A percentile compares a stretch with the other conserved stretches of the same genome.
Evolutionary conservation across 1,284 basidiomycete species (phyloP).

Genomic region (Apiotrichum akiyoshidainum): DNA sequence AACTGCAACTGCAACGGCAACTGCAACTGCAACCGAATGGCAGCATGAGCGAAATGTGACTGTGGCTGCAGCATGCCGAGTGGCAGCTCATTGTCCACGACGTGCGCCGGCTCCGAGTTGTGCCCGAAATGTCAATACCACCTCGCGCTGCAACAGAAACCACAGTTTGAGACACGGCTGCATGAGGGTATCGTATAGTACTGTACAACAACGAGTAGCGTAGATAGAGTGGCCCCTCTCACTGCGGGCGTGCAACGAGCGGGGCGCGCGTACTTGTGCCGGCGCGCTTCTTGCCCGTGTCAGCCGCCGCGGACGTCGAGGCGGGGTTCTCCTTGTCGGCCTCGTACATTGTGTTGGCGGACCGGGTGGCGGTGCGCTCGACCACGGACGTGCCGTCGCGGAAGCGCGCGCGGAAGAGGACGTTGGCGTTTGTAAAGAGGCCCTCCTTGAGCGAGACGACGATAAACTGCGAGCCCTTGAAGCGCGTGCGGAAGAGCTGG

Average conservation of each 20-base stretch:
- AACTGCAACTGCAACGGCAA: too few species aligned
- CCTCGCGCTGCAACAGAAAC: too few species aligned
- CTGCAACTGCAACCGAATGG: too few species aligned
- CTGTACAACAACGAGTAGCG: not conserved
- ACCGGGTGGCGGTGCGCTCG: constrained; percentile 54
- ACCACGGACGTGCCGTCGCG: constrained; percentile 88
- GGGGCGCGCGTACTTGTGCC: not conserved
- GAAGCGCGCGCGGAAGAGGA: constrained; percentile 87
- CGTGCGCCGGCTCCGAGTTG: too few species aligned
- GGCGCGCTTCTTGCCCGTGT: not conserved
- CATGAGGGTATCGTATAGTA: not conserved
- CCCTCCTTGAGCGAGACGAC: constrained; percentile 97
- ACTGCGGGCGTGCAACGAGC: not conserved
- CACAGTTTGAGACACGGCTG: not conserved
- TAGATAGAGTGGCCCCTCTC: too few species aligned
- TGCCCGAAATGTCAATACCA: too few species aligned
- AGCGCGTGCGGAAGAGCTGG: constrained; percentile 91
- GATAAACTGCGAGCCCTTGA: constrained; percentile 92
- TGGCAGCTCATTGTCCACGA: too few species aligned
- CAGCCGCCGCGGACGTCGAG: not conserved
- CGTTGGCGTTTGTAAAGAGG: constrained; percentile 95
- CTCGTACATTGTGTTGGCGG: constrained; percentile 19
- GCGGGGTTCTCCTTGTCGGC: constrained; percentile 35
- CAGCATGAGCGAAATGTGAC: too few species aligned
- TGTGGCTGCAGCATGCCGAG: too few species aligned